phyloP scores from a whole-genome alignment of 1,139 yeast genomes.

The Taphrina pruni region DNA sequence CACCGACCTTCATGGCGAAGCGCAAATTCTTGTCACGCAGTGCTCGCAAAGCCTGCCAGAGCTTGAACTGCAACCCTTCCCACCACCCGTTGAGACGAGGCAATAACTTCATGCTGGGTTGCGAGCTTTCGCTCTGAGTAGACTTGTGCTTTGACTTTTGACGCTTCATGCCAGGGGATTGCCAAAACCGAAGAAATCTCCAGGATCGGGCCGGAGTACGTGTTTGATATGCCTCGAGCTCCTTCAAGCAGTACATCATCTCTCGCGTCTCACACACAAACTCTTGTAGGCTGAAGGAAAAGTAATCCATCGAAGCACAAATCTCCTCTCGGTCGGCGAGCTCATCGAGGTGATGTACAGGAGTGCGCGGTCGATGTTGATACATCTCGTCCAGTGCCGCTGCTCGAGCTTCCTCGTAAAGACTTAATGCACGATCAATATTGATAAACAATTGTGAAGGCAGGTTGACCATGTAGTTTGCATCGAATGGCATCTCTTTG shows the following conservation, averaged over 20 bases:
- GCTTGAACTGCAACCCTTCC: conserved; percentile 33
- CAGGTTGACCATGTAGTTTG: conserved; percentile 49
- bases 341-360: conserved; percentile 54
- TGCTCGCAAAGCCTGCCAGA: conserved; percentile 58
- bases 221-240: conserved; percentile 54
- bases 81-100: neutral
- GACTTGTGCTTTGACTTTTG: neutral
- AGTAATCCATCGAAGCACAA: conserved; percentile 84
- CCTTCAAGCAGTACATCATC: conserved; percentile 59
- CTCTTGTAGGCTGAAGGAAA: conserved; percentile 67
- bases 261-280: conserved; percentile 64
- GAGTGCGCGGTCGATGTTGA: conserved; percentile 36
- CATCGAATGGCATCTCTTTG: conserved; percentile 64
- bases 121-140: neutral
- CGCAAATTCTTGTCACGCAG: conserved; percentile 71
- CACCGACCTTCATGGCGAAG: conserved; percentile 78
- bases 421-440: conserved; percentile 59
- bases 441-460: conserved; percentile 60
- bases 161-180: conserved; percentile 32
- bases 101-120: neutral
- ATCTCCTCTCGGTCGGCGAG: conserved; percentile 75
- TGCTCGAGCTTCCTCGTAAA: conserved; percentile 65
- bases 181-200: conserved; percentile 64
- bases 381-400: conserved; percentile 66
- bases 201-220: conserved; percentile 53